Percentiles rank a stretch among this genome's conserved stretches.
Evolutionary conservation across 164 flowering plant species (phyloP).

Genomic region (Tetracentron sinense): DNA sequence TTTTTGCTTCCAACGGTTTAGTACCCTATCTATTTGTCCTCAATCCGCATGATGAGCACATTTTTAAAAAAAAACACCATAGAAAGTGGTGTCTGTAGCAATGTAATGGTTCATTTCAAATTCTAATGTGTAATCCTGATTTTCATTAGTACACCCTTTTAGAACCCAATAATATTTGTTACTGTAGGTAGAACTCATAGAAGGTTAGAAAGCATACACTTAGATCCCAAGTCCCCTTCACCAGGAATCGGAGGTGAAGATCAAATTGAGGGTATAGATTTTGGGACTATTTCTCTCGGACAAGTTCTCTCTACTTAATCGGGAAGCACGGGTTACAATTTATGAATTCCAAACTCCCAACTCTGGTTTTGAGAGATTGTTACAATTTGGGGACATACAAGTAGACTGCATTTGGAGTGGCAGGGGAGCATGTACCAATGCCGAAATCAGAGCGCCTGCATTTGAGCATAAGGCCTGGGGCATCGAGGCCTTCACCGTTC

Average conservation of each 20-base stretch:
- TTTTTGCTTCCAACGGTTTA: no score
- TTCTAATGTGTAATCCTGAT: no score
- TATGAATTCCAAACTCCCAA: not conserved
- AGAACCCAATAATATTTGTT: no score
- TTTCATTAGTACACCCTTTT: no score
- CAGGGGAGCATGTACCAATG: constrained; percentile 39
- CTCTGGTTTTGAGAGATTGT: no score
- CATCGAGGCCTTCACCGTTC: constrained; percentile 26
- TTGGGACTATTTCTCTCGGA: constrained; percentile 4
- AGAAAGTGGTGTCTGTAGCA: no score
- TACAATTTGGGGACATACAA: not conserved
- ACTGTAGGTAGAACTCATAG: no score
- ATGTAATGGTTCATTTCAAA: no score
- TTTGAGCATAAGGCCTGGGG: constrained; percentile 17
- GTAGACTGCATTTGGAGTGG: constrained; percentile 38
- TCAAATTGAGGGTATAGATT: not conserved
- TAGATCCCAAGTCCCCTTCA: constrained; percentile 3
- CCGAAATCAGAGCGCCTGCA: constrained; percentile 27
- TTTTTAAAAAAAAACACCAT: no score
- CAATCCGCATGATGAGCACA: no score
- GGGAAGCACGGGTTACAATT: constrained; percentile 41
- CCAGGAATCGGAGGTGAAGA: not conserved
- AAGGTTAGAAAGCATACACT: constrained; percentile 9
- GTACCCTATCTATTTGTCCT: no score
- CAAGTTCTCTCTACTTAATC: constrained; percentile 41